Conservation (phyloP, 495 filamentous ascomycete genomes). For the Friedmanniomyces simplex region DNA sequence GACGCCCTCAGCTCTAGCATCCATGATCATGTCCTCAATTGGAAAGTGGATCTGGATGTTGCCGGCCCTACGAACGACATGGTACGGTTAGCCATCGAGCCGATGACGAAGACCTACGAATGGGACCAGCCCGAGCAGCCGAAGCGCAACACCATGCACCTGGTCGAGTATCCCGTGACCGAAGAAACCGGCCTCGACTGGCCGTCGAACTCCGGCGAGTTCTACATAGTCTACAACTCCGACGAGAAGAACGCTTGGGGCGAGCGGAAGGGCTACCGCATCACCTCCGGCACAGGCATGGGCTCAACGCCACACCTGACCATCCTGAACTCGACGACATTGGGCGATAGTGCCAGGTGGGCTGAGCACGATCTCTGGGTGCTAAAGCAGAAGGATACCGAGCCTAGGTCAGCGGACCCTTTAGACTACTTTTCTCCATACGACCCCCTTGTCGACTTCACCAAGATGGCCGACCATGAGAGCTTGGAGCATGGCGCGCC, state of each 20-base stretch:
- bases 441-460: slow-evolving; percentile 46
- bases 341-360: slow-evolving; percentile 39
- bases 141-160: slow-evolving; percentile 45
- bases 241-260: slow-evolving; percentile 43
- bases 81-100: slow-evolving; percentile 29
- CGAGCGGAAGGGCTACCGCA: slow-evolving; percentile 46
- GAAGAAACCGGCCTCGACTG: slow-evolving; percentile 45
- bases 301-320: slow-evolving; percentile 34
- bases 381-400: slow-evolving; percentile 43
- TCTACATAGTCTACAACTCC: slow-evolving; percentile 43
- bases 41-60: slow-evolving; percentile 48
- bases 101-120: slow-evolving; percentile 29
- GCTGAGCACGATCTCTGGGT: slow-evolving; percentile 42
- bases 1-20: slow-evolving; percentile 43
- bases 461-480: slow-evolving; percentile 46
- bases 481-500: slow-evolving; percentile 31
- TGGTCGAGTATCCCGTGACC: slow-evolving; percentile 36
- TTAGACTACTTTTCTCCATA: slow-evolving; percentile 38
- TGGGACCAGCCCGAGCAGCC: slow-evolving; percentile 37
- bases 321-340: slow-evolving; percentile 38
- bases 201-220: slow-evolving; percentile 39
- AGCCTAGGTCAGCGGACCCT: slow-evolving; percentile 37
- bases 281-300: slow-evolving; percentile 33
- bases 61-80: slow-evolving; percentile 26
- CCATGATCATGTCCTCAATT: slow-evolving; percentile 53